Evolutionary conservation across 2,329 filamentous ascomycete genomes (phyloP), one percentile per base, ranked within the genome.

Genomic region (Stenocarpella maydis): DNA sequence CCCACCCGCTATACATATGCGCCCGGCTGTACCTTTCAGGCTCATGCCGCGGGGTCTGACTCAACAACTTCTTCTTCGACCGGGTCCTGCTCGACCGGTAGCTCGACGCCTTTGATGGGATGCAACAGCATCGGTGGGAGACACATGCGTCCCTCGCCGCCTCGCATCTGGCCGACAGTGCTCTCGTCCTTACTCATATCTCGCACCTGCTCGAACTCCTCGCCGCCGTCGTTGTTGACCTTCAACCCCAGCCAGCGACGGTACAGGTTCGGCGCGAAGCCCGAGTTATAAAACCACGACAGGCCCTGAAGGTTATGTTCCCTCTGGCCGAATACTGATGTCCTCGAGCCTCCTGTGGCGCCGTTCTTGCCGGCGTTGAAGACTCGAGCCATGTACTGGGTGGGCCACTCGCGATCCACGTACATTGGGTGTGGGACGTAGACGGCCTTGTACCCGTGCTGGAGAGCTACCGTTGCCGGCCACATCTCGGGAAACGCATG

Each of bases 401-500:
- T 86, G 0, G 94, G 94, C 95, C 95, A 98, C 75, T 89, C 87
- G 68, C 95, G 90, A 80, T 97, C 95, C 19, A 95, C 88, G 78
- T 92, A 98, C 67, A 97, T 87, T 1, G 95, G 93, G 76, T 98
- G 95, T 1, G 95, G 95, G 2, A 91, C 94, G 73, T 92, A 97
- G 17, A 98, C 94, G 45, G 93, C 94, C 82, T 98, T 98, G 82
- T 93, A 90, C 14, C 95, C 95, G 78, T 98, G 95, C 71, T 98
- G 95, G 12, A 98, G 86, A 1, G 95, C 93, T 1, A 93, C 90
- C 0, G 92, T 96, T 1, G 91, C 91, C 0, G 95, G 93, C 94
- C 94, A 98, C 95, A 98, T 98, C 80, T 98, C 95, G 0, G 94
- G 93, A 78, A 97, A 97, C 83, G 96, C 97, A 73, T 93, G 92